Base-by-base conservation (phyloP, 352 stramenopile genomes). In the Globisporangium ultimum region DNA sequence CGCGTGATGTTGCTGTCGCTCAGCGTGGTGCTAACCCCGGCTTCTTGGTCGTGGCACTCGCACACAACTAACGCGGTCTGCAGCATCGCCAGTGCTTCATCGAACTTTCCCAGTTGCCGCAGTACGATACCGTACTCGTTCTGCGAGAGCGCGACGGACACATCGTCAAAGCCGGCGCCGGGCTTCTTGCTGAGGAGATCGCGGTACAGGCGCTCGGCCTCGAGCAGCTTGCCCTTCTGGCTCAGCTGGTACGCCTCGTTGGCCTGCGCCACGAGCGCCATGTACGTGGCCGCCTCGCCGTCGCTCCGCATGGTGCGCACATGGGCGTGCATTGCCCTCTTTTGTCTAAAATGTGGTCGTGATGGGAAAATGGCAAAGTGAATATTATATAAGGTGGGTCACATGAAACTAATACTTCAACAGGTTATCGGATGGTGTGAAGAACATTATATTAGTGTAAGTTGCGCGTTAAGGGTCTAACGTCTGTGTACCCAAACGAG, bases 1-100 rank as follows among this genome's bases (percentile, higher is more conserved):
- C 80, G 78, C 64, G 80, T 86, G 48, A 86, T 53, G 49, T 87
- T 88, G 17, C 74, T 72, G 63, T 90, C 78, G n/a, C 72, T 67
- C 20, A 87, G 63, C 18, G 70, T 74, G 41, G 73, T 77, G 14
- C 48, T 57, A 45, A 82, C 73, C 10, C 58, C 68, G 1, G 53
- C 49, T 14, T 67, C 54, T 41, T 61, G 48, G 50, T 87, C 75
- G 41, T 67, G 53, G 28, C 58, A 63, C 36, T 86, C 76, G 13
- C 78, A 76, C 55, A 82, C 68, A 15, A 61, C 60, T 11, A 89
- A 56, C 50, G 80, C 75, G n/a, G 58, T 45, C 18, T 58, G 60
- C 7, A 89, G 65, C 57, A 88, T 54, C 53, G 51, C 67, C 13
- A 86, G 68, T 32, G 76, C 80, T 53, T 87, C 78, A 28, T 82